phyloP scores from a whole-genome alignment of 108 stramenopile species.

The Pseudonitzschia pungens region DNA sequence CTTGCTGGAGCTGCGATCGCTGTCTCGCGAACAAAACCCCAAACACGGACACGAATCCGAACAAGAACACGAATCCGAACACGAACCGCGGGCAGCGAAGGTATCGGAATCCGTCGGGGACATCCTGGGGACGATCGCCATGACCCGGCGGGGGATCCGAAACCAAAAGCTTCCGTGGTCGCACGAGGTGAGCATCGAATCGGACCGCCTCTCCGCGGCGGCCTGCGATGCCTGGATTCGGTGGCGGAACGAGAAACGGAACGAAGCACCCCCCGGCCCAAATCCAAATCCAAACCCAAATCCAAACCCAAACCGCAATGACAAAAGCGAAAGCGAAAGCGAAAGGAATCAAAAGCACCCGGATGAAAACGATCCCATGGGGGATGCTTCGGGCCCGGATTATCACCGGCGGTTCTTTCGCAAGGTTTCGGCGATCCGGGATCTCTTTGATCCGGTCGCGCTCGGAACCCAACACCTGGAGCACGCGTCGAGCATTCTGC shows the following conservation, averaged over 20 bases:
- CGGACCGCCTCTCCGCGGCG: constrained; percentile 38
- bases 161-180: constrained; percentile 34
- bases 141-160: constrained; percentile 38
- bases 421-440: neutral
- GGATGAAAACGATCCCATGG: no score
- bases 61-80: neutral
- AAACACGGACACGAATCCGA: neutral
- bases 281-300: no score
- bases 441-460: constrained; percentile 40
- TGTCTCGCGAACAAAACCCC: neutral
- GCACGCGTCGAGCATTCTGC: neutral
- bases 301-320: no score
- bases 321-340: no score
- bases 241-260: neutral
- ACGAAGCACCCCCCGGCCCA: neutral
- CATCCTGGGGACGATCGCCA: constrained; percentile 12
- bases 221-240: constrained; percentile 15
- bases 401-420: constrained; percentile 25
- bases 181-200: constrained; percentile 46
- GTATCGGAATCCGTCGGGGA: constrained; percentile 2
- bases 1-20: constrained; percentile 2
- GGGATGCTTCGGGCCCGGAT: neutral
- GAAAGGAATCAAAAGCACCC: no score
- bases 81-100: constrained; percentile 2
- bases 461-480: constrained; percentile 30